Evolutionary conservation across 2,329 filamentous ascomycete genomes (phyloP).

Genomic region (Xylariomycetidae sp.): DNA sequence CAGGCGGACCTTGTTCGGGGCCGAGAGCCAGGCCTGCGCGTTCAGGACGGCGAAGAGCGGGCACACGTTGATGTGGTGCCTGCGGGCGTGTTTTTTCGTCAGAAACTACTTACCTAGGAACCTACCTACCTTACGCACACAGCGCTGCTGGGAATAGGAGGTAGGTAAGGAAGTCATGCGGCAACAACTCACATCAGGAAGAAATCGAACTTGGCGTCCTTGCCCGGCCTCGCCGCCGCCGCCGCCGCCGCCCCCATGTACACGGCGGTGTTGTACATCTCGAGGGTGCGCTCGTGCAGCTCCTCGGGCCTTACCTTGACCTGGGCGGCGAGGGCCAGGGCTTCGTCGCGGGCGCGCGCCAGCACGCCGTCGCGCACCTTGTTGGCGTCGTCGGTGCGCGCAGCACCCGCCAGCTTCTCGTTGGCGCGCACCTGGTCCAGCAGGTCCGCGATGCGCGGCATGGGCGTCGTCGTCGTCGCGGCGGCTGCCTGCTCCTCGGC

Average conservation of each 20-base stretch:
- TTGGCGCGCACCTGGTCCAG: conserved; percentile 53
- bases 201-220: conserved; percentile 74
- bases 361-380: conserved; percentile 67
- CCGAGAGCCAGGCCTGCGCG: conserved; percentile 52
- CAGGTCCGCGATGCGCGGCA: conserved; percentile 49
- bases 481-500: conserved; percentile 43
- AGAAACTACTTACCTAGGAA: no score
- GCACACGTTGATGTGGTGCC: conserved; percentile 66
- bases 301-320: conserved; percentile 52
- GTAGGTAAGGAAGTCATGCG: no score
- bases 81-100: conserved; percentile 41
- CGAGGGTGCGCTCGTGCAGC: conserved; percentile 45
- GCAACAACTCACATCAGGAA: conserved; percentile 56
- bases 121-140: no score
- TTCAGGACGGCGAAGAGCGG: conserved; percentile 71
- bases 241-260: conserved; percentile 45
- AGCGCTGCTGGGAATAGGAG: no score
- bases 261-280: conserved; percentile 63
- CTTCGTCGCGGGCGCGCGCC: conserved; percentile 54
- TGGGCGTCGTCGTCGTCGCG: conserved; percentile 15
- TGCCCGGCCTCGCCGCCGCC: conserved; percentile 53
- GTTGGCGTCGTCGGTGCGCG: conserved; percentile 47
- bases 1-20: conserved; percentile 57
- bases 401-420: conserved; percentile 49
- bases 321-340: conserved; percentile 53